Conservation (phyloP, 768 basidiomycete genomes). For the Filobasidium floriforme region DNA sequence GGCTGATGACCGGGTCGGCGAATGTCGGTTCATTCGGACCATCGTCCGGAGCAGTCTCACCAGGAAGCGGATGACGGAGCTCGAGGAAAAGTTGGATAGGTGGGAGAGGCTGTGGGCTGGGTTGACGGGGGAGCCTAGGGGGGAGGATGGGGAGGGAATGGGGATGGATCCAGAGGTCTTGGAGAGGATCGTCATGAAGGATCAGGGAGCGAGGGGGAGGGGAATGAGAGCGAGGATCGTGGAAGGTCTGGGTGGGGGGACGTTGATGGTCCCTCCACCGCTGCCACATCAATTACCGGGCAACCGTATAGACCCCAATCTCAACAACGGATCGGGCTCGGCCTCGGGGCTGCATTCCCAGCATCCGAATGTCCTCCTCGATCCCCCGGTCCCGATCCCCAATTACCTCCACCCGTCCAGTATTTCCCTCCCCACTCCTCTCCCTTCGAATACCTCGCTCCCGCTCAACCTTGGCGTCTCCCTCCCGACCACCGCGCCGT, state of each 20-base stretch:
- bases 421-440: neutral
- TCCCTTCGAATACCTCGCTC: neutral
- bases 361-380: too few relatives aligned
- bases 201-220: neutral
- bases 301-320: too few relatives aligned
- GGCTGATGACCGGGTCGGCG: neutral
- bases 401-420: neutral
- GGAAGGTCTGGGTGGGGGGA: neutral
- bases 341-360: too few relatives aligned
- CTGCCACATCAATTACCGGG: neutral
- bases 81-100: conserved; percentile 17
- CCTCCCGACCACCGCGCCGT: neutral
- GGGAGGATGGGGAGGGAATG: neutral
- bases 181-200: neutral
- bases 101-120: conserved; percentile 16
- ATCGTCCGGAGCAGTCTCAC: conserved; percentile 15
- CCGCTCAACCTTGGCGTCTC: neutral
- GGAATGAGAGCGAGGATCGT: conserved; percentile 1
- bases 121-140: conserved; percentile 4
- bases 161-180: neutral
- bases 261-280: neutral
- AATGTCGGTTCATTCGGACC: conserved; percentile 3
- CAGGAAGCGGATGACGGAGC: conserved; percentile 22
- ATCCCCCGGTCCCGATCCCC: too few relatives aligned
- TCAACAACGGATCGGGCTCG: too few relatives aligned